These are phyloP conservation scores for Euphorbia tirucalli DNA, from an alignment of 345 rosid species.

Conservation along the genomic window DNA sequence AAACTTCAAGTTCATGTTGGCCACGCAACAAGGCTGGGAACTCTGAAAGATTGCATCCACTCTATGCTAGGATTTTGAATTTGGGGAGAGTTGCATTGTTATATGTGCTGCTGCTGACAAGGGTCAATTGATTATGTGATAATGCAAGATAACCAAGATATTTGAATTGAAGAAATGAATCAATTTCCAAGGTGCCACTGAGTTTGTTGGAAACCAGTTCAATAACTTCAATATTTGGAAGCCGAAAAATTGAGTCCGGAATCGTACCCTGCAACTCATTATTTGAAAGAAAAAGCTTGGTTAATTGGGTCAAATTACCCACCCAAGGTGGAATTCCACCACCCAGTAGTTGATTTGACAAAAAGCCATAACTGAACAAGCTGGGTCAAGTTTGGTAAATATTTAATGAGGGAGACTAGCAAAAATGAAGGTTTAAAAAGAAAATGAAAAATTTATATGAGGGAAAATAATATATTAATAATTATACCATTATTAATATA, in stretches of 20 bases:
- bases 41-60: constrained; percentile 13
- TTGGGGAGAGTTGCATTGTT: background rate
- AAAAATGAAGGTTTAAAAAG: too few species aligned
- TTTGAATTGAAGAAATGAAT: background rate
- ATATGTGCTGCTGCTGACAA: background rate
- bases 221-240: background rate
- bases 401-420: too few species aligned
- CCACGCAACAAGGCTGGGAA: constrained; percentile 25
- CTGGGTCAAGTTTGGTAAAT: background rate
- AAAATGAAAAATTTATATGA: too few species aligned
- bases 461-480: too few species aligned
- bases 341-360: too few species aligned
- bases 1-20: background rate
- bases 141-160: background rate
- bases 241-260: background rate
- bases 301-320: background rate
- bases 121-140: constrained; percentile 10
- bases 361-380: background rate
- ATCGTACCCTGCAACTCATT: too few species aligned
- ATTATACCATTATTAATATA: too few species aligned
- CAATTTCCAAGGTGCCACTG: background rate
- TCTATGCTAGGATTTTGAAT: background rate
- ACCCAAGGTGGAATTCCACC: too few species aligned
- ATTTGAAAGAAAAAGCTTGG: too few species aligned
- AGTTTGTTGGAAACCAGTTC: background rate